Evolutionary conservation across 257 asterid species (phyloP).

Genomic region (Anisodus acutangulus): DNA sequence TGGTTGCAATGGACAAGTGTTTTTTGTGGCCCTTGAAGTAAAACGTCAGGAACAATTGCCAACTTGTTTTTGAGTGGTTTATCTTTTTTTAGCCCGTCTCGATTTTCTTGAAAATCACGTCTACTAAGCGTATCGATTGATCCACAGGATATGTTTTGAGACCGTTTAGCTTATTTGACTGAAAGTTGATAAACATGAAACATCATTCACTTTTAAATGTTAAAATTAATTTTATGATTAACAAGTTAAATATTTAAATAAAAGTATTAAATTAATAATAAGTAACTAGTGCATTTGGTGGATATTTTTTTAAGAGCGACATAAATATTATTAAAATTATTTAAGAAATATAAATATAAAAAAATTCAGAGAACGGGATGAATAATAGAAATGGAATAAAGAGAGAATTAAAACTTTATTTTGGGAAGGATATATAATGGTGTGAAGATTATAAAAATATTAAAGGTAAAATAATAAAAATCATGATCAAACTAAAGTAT

Average conservation of each 20-base stretch:
- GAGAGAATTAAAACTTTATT: no score
- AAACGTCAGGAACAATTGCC: conserved; percentile 23
- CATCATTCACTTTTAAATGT: background rate
- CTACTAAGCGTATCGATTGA: background rate
- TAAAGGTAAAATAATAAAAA: no score
- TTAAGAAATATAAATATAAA: background rate
- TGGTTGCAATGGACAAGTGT: background rate
- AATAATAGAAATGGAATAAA: no score
- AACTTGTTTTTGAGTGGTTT: background rate
- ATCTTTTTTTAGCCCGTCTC: background rate
- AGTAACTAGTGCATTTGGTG: background rate
- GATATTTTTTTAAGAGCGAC: background rate
- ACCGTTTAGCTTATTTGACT: background rate
- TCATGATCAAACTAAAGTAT: no score
- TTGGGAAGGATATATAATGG: no score
- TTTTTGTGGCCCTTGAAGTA: conserved; percentile 24
- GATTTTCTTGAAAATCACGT: background rate
- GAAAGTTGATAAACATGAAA: background rate
- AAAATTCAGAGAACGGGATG: no score
- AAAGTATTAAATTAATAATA: background rate
- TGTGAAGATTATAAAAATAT: no score
- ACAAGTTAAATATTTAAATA: background rate
- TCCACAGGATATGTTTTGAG: background rate
- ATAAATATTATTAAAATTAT: background rate
- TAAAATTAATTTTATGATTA: background rate